phyloP scores from a whole-genome alignment of 768 basidiomycete genomes.

The Tylopilus cervinicoccineus region DNA sequence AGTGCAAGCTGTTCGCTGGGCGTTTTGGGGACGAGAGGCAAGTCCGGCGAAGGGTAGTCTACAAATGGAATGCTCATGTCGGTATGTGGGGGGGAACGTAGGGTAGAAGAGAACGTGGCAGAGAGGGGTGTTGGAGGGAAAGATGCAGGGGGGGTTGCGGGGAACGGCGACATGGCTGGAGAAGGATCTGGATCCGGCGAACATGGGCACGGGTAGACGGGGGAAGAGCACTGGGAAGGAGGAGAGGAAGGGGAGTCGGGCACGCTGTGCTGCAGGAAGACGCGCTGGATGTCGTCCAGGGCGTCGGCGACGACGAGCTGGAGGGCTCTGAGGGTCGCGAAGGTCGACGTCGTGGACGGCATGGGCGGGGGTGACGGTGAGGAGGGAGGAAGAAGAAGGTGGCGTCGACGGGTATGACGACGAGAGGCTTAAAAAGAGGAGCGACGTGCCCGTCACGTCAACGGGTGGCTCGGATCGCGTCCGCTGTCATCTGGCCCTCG shows the following conservation, averaged over 20 bases:
- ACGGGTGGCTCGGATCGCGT: not conserved
- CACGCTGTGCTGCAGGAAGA: constrained; percentile 37
- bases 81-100: constrained; percentile 2
- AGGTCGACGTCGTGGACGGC: constrained; percentile 46
- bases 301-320: constrained; percentile 66
- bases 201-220: constrained; percentile 13
- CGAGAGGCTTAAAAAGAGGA: constrained; percentile 15
- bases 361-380: constrained; percentile 15
- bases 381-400: constrained; percentile 4
- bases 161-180: constrained; percentile 23
- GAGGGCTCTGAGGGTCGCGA: constrained; percentile 59
- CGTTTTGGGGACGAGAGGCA: constrained; percentile 42
- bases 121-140: constrained; percentile 31
- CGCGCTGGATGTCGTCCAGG: constrained; percentile 60
- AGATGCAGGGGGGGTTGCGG: constrained; percentile 24
- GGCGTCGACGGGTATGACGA: constrained; percentile 6
- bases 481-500: not conserved
- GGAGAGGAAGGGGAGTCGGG: constrained; percentile 11
- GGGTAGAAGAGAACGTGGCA: constrained; percentile 17
- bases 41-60: constrained; percentile 59
- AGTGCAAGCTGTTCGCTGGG: constrained; percentile 52
- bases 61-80: not conserved
- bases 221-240: constrained; percentile 16
- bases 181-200: constrained; percentile 36
- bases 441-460: constrained; percentile 6